phyloP scores from a whole-genome alignment of 2,329 filamentous ascomycete species.

The Ramularia collo-cygni region DNA sequence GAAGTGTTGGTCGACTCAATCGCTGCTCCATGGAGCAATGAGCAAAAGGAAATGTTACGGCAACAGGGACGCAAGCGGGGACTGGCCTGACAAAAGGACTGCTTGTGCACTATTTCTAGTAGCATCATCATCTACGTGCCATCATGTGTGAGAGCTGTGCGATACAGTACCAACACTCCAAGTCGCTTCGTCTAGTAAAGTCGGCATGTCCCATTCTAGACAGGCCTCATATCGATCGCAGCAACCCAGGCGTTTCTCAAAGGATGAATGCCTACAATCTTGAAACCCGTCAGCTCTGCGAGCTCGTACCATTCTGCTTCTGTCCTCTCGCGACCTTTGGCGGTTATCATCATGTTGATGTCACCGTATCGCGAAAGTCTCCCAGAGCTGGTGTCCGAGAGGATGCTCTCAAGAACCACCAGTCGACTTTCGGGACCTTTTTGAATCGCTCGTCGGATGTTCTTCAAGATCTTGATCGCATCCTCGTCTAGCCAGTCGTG shows the following conservation, averaged over 20 bases:
- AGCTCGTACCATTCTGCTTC: not conserved
- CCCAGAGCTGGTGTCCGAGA: not conserved
- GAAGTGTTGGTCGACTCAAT: not conserved
- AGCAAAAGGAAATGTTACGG: not conserved
- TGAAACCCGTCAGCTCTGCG: not conserved
- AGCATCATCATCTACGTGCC: no score
- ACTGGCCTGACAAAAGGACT: not conserved
- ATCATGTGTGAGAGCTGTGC: no score
- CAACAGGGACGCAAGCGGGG: not conserved
- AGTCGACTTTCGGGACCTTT: not conserved
- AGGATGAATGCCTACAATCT: no score
- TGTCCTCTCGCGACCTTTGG: not conserved
- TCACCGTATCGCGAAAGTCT: not conserved
- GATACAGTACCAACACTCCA: no score
- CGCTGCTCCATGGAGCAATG: not conserved
- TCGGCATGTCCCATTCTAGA: no score
- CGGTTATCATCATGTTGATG: conserved; percentile 1
- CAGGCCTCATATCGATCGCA: no score
- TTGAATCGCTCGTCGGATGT: not conserved
- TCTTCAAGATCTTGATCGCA: conserved; percentile 13
- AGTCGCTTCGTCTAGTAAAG: no score
- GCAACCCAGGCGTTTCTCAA: no score
- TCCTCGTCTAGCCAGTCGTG: conserved; percentile 19
- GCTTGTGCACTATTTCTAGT: no score
- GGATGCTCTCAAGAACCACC: not conserved